Evolutionary conservation across 2,329 filamentous ascomycete genomes (phyloP), one percentile per base, ranked within the genome.

Genomic region (Colletotrichum brevisporum): DNA sequence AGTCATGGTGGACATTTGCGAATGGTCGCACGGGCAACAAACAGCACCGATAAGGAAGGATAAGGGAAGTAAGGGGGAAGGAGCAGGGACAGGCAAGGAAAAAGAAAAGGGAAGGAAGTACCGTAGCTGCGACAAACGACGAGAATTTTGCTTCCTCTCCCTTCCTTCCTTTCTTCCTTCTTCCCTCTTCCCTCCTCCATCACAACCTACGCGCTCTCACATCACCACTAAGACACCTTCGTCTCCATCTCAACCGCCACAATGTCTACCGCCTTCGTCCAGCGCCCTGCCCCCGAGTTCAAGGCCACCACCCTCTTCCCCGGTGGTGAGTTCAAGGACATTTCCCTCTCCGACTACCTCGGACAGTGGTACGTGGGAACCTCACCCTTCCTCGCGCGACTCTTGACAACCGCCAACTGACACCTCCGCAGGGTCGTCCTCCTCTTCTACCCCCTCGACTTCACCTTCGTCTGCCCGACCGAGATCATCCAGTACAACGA

Each of bases 361-460:
- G 83, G 84, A 71, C 81, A 85, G 79, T 85, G 85, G 85, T 86
- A 70, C 31, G 31, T 36, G 31, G 76, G 81, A 84, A 72, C 79
- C 78, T 26, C 78, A 84, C 54, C 81, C 81, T 9, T 82, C 84
- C 70, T 84, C 80, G 67, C 76, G 76, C 48, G 83, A 84, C 71
- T 81, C 85, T 79, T 85, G 85, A 85, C 86, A 70, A 27, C 1
- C 8, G 15, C 0, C 10, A 43, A 21, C 66, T 69, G 56, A 66
- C 50, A 18, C 24, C 18, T 59, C 21, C 53, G n/a, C 27, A 84
- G 89, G 89, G 85, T 91, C 68, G 83, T 91, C 74, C 87, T 91
- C 41, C 86, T 88, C 72, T 91, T 91, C 83, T 88, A 91, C 78
- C 89, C 89, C 66, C 89, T 90, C 81, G 89, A 90, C 75, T 91